These are phyloP conservation scores for Neofusicoccum sp. DNA, from an alignment of 2,329 filamentous ascomycete genomes.

Conservation along the genomic window DNA sequence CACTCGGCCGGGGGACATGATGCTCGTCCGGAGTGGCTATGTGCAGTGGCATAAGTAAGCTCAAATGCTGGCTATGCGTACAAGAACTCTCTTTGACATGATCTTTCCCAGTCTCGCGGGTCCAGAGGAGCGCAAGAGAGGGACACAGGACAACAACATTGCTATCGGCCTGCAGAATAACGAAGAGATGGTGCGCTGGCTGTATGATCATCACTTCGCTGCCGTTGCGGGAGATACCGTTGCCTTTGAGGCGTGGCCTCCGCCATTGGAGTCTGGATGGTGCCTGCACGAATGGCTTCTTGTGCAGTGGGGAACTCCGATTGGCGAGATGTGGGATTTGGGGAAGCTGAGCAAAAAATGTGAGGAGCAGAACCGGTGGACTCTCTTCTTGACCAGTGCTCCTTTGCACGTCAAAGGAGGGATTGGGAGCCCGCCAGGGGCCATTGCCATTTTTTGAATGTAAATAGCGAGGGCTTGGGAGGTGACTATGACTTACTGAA, in stretches of 20 bases:
- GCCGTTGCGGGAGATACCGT: constrained; percentile 29
- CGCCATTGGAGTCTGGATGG: constrained; percentile 30
- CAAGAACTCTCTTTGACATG: neutral
- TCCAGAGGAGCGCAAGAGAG: neutral
- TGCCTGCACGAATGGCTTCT: constrained; percentile 45
- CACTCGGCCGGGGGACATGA: constrained; percentile 33
- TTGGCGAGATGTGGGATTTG: constrained; percentile 46
- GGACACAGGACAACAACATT: neutral
- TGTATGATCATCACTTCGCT: constrained; percentile 18
- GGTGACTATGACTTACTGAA: neutral
- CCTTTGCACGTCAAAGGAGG: constrained; percentile 54
- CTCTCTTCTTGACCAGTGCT: constrained; percentile 60
- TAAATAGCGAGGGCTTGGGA: neutral
- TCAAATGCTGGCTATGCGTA: too few species aligned
- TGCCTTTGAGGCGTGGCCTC: constrained; percentile 29
- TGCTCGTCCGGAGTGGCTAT: constrained; percentile 46
- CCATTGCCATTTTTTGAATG: constrained; percentile 35
- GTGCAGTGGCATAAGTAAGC: constrained; percentile 1
- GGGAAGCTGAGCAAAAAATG: constrained; percentile 53
- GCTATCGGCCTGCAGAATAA: neutral
- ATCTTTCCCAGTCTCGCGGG: neutral
- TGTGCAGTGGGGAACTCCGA: constrained; percentile 50
- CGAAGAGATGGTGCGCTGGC: constrained; percentile 3
- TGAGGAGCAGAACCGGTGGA: constrained; percentile 53
- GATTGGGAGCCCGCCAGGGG: constrained; percentile 38